phyloP scores from a whole-genome alignment of 2,329 filamentous ascomycete genomes.

The Arachnomyces sp. region DNA sequence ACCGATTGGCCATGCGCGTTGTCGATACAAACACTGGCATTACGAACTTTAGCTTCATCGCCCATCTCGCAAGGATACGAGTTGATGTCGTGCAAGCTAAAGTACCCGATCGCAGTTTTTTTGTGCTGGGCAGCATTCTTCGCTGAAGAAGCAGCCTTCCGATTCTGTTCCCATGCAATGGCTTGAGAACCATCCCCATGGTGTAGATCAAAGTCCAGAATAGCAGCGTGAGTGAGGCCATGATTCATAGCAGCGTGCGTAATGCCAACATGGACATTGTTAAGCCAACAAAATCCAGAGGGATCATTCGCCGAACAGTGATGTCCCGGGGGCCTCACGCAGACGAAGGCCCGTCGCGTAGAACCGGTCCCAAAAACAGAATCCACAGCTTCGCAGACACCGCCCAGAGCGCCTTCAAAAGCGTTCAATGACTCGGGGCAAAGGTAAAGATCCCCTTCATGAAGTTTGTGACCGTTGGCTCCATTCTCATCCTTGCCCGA shows the following conservation, averaged over 20 bases:
- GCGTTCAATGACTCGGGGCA: slow-evolving; percentile 79
- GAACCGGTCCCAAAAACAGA: slow-evolving; percentile 61
- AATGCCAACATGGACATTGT: slow-evolving; percentile 96
- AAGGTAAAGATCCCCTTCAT: slow-evolving; percentile 86
- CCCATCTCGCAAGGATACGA: slow-evolving; percentile 93
- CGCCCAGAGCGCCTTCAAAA: slow-evolving; percentile 84
- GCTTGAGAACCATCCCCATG: slow-evolving; percentile 94
- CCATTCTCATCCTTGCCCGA: slow-evolving; percentile 34
- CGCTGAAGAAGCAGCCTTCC: slow-evolving; percentile 53
- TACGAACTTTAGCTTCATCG: slow-evolving; percentile 88
- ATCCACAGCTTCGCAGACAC: slow-evolving; percentile 89
- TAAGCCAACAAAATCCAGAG: slow-evolving; percentile 97
- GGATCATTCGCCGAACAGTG: slow-evolving; percentile 86
- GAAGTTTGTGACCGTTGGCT: slow-evolving; percentile 49
- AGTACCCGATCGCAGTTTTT: slow-evolving; percentile 86
- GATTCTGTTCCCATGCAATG: slow-evolving; percentile 87
- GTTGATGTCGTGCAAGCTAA: slow-evolving; percentile 96
- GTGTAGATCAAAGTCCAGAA: slow-evolving; percentile 85
- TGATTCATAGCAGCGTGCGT: slow-evolving; percentile 79
- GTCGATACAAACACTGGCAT: slow-evolving; percentile 88
- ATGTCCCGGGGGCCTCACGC: slow-evolving; percentile 85
- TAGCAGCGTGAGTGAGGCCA: slow-evolving; percentile 85
- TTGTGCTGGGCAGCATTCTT: slow-evolving; percentile 71
- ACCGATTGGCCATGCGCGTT: slow-evolving; percentile 89
- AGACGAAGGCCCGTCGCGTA: slow-evolving; percentile 77